Evolutionary conservation across 495 filamentous ascomycete genomes (phyloP).

Genomic region (Articulospora tetracladia): DNA sequence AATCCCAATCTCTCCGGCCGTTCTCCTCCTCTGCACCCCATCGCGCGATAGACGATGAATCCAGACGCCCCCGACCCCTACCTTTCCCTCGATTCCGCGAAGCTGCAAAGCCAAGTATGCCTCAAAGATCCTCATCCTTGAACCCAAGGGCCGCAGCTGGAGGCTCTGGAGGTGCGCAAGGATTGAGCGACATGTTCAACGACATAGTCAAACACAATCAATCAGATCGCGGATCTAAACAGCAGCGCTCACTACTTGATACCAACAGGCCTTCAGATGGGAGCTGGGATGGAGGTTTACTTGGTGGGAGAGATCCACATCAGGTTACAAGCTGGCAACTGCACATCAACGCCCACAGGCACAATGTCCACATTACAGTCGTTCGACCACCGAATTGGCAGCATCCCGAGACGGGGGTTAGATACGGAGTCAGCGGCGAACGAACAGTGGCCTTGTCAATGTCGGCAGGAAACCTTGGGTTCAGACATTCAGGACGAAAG

Average conservation of each 20-base stretch:
- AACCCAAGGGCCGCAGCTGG: conserved; percentile 14
- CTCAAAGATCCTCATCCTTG: conserved; percentile 9
- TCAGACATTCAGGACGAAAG: conserved; percentile 71
- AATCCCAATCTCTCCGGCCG: conserved; percentile 33
- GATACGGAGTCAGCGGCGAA: conserved; percentile 32
- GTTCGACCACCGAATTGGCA: conserved; percentile 54
- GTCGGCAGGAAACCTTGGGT: conserved; percentile 79
- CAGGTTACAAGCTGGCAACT: conserved; percentile 56
- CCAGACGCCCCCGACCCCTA: conserved; percentile 11
- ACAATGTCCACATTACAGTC: conserved; percentile 91
- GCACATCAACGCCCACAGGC: conserved; percentile 80
- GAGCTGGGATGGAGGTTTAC: background rate
- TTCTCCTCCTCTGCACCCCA: conserved; percentile 36
- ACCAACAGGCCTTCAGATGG: background rate
- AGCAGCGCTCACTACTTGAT: background rate
- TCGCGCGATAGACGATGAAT: conserved; percentile 18
- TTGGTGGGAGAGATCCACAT: background rate
- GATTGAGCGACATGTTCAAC: background rate
- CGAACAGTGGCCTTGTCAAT: conserved; percentile 71
- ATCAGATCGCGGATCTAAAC: background rate
- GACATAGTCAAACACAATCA: background rate
- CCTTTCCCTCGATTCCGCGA: conserved; percentile 2
- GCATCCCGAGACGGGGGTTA: conserved; percentile 5
- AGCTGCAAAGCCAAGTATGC: conserved; percentile 2
- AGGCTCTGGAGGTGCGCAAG: background rate